A percentile compares a stretch with the other conserved stretches of the same genome.
Conservation (phyloP, 192 early-diverging fungal genomes). For the Linnemannia hyalina region DNA sequence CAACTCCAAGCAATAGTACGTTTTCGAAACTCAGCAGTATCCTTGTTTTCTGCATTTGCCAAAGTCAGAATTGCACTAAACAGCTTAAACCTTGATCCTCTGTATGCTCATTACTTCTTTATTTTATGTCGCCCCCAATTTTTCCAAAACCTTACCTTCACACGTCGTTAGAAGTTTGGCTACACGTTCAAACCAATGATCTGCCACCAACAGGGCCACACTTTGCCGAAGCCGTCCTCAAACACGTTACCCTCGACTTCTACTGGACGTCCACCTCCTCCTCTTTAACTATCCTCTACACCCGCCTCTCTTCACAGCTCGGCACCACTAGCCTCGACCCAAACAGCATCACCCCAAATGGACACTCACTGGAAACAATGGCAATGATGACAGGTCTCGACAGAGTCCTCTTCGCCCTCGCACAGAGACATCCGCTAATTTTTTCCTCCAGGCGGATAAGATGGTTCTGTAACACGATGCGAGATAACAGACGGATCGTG, state of each 20-base stretch:
- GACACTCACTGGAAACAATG: background rate
- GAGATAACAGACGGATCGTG: background rate
- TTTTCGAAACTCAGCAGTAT: no score
- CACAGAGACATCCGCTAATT: slow-evolving; percentile 7
- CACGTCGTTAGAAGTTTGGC: background rate
- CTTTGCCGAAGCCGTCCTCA: background rate
- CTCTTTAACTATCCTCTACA: background rate
- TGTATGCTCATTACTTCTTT: no score
- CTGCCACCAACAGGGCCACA: slow-evolving; percentile 10
- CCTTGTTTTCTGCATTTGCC: no score
- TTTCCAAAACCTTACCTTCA: background rate
- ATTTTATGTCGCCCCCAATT: background rate
- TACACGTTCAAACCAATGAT: background rate
- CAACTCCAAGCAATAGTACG: no score
- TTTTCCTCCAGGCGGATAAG: slow-evolving; percentile 7
- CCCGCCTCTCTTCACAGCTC: background rate
- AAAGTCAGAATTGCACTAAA: no score
- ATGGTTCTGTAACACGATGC: background rate
- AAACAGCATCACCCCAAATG: background rate
- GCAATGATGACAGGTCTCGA: background rate
- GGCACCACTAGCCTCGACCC: background rate
- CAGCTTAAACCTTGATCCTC: no score
- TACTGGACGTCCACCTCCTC: background rate
- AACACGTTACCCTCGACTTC: background rate
- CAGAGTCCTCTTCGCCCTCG: background rate